Evolutionary conservation across 768 basidiomycete species (phyloP), one percentile per base, ranked within the genome.

Genomic region (Phaeolepiota aurea): DNA sequence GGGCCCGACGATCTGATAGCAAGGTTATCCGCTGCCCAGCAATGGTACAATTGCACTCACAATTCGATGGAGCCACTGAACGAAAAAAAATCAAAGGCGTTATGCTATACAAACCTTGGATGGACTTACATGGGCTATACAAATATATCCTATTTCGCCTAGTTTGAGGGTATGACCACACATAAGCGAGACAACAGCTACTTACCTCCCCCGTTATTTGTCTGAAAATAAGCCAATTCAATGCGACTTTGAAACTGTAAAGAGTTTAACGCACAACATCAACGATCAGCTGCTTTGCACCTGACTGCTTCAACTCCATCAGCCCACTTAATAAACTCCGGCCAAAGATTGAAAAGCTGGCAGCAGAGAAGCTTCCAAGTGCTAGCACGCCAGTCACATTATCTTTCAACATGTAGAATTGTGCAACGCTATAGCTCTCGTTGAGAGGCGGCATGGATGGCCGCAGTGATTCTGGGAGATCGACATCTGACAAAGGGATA

Each of bases 311-410:
- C 47, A 79, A 52, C 11, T 61, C 65, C 38, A 63, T 49, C 44
- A 79, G 49, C 7, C 77, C 77, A 13, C 57, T 52, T 35, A 79
- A 42, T 36, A 82, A 48, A 25, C 63, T 62, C 22, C 51, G 44
- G 40, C 68, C 59, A 46, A 78, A 72, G 4, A 44, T 44, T 21
- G 54, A 54, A 45, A 70, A 73, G 43, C 63, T 61, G 28, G 49
- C 53, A 2, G 68, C 72, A 1, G 71, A 69, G 55, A 79, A 79
- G 53, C 74, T 77, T 13, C 77, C 76, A 3, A 79, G 64, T 3
- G 74, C 72, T 25, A 78, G 59, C 10, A 78, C 71, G 28, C 77
- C 77, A 3, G 76, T 79, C 40, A 56, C 63, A 15, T 62, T 63
- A 45, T 77, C 76, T 2, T 64, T 54, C n/a, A 77, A 57, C 52